Base-by-base conservation (phyloP, 2,329 filamentous ascomycete genomes). In the Lasiodiplodia theobromae region DNA sequence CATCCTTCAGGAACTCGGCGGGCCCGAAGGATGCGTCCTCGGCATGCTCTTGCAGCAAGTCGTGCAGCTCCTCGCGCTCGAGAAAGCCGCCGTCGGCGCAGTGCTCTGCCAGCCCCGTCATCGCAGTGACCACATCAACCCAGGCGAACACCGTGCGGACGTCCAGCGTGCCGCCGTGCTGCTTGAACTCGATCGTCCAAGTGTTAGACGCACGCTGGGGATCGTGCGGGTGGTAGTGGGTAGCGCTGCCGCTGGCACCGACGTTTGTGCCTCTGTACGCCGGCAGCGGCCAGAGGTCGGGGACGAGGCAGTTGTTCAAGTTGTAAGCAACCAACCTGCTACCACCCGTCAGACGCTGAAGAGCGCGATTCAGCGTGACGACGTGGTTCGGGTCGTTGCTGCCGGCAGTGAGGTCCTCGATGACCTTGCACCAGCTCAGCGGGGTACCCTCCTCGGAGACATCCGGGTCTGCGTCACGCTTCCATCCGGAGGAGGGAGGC, bases 121-220 rank as follows among this genome's bases (percentile, higher is more conserved):
- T 25, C 0, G 28, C 4, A 8, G 63, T 8, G 2, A 74, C 68
- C 7, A 78, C 67, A 21, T 70, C 70, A 31, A 76, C 68, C 75
- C 76, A 78, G 28, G 76, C 70, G 12, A 72, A 68, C 5, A 76
- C 69, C 23, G 74, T 72, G 1, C 62, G 58, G 7, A 66, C 47
- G 37, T 75, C 69, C 7, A 77, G 66, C 12, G 75, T 75, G 4
- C 72, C 72, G 28, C 69, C 68, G 49, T 75, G 74, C 63, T 78
- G 76, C 4, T 74, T 71, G 68, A 78, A 78, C 56, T 75, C 75
- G 40, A 78, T 70, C 1, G 76, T 78, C 49, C 69, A 69, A 31
- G 23, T 31, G 5, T 40, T 16, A 1, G 3, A 31, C 2, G 5
- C 31, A 34, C 31, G 31, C 8, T 34, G 7, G 0, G 31, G 31